phyloP scores from a whole-genome alignment of 176 grass and related monocot genomes.

The Ensete glaucum region DNA sequence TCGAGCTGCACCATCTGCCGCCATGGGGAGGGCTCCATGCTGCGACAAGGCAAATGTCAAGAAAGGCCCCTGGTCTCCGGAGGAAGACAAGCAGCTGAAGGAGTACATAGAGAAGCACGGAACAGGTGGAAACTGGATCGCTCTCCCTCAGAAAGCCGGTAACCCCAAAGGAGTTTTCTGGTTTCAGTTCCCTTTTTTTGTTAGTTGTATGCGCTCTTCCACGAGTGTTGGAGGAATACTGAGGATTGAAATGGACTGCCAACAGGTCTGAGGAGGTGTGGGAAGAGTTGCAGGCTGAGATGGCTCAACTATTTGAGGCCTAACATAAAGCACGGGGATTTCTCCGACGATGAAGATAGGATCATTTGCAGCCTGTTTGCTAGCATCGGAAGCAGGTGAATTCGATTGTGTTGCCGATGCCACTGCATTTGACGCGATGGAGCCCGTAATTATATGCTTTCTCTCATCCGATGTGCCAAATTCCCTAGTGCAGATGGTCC shows the following conservation, averaged over 20 bases:
- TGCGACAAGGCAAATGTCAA: conserved; percentile 74
- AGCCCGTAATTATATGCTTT: neutral
- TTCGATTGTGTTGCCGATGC: neutral
- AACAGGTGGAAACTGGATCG: conserved; percentile 62
- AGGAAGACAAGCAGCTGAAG: conserved; percentile 65
- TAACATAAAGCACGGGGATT: conserved; percentile 55
- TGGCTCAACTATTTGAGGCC: conserved; percentile 60
- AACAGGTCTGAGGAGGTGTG: conserved; percentile 46
- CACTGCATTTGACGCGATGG: too few species aligned
- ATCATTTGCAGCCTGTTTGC: conserved; percentile 57
- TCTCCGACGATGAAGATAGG: conserved; percentile 49
- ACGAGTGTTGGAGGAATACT: neutral
- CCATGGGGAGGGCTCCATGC: conserved; percentile 71
- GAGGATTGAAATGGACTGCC: neutral
- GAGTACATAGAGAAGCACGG: conserved; percentile 66
- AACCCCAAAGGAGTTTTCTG: neutral
- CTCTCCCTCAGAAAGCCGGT: conserved; percentile 60
- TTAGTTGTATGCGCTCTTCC: neutral
- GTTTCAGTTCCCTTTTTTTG: neutral
- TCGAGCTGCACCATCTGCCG: neutral
- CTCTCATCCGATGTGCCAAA: neutral
- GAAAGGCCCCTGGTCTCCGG: conserved; percentile 77
- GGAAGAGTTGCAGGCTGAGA: conserved; percentile 49
- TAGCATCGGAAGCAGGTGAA: conserved; percentile 63
- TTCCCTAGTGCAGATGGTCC: conserved; percentile 36